These are phyloP conservation scores for Karstenula rhodostoma DNA, from an alignment of 2,329 filamentous ascomycete genomes.

Conservation along the genomic window DNA sequence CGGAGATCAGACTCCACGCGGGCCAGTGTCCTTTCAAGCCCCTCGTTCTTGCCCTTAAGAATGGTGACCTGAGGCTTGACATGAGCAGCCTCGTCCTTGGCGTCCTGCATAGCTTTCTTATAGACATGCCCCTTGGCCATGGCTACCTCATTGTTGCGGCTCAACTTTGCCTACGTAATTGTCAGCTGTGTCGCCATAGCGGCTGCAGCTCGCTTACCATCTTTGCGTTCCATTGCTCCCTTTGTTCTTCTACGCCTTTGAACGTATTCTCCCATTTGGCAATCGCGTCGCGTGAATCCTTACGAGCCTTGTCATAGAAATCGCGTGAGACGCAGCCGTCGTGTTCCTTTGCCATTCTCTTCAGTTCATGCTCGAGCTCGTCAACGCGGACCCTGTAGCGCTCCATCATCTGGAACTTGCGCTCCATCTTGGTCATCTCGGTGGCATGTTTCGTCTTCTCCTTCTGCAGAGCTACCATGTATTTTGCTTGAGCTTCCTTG, in stretches of 20 bases:
- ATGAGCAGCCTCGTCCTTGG: constrained; percentile 30
- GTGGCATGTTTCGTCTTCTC: constrained; percentile 49
- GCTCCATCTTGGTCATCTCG: constrained; percentile 58
- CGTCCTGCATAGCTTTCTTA: constrained; percentile 35
- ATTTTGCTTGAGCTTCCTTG: constrained; percentile 54
- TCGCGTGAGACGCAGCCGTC: constrained; percentile 37
- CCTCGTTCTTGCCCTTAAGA: constrained; percentile 39
- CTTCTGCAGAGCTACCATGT: constrained; percentile 54
- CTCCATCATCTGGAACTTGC: constrained; percentile 64
- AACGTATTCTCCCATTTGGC: constrained; percentile 45
- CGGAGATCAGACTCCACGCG: constrained; percentile 41
- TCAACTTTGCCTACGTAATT: constrained; percentile 31
- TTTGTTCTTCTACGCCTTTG: constrained; percentile 41
- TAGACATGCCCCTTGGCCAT: constrained; percentile 33
- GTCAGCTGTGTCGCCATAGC: not conserved
- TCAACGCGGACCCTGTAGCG: constrained; percentile 41
- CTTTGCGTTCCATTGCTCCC: constrained; percentile 35
- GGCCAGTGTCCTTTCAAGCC: constrained; percentile 36
- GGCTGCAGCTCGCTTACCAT: constrained; percentile 28
- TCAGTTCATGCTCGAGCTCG: constrained; percentile 38
- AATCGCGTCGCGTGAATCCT: constrained; percentile 41
- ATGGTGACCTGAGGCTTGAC: constrained; percentile 23
- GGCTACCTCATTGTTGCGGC: constrained; percentile 31
- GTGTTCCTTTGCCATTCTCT: constrained; percentile 30
- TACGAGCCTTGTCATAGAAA: constrained; percentile 38